phyloP scores from a whole-genome alignment of 2,329 filamentous ascomycete species.

The Fusarium sambucinum region DNA sequence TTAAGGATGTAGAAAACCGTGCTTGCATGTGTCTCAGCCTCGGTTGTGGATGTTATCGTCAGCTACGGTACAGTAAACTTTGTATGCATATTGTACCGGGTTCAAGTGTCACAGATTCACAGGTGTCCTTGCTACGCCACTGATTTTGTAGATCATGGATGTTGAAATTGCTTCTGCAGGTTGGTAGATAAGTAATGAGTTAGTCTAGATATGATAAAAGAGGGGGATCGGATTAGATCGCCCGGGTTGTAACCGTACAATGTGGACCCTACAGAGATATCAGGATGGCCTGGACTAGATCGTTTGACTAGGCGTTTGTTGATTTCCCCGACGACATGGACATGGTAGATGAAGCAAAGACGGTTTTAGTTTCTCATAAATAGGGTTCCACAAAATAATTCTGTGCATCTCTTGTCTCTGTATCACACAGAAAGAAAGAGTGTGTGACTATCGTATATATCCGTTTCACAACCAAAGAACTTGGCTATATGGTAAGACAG shows the following conservation, averaged over 20 bases:
- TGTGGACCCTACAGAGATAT: not conserved
- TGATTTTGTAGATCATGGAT: constrained; percentile 18
- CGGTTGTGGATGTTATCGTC: not conserved
- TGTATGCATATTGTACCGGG: not conserved
- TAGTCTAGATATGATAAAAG: not conserved
- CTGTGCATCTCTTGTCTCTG: constrained; percentile 7
- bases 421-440: not conserved
- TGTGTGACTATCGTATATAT: not conserved
- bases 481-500: constrained; percentile 6
- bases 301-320: not conserved
- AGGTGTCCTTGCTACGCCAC: constrained; percentile 16
- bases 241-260: not conserved
- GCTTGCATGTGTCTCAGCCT: not conserved
- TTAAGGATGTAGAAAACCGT: not conserved
- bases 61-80: not conserved
- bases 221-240: constrained; percentile 16
- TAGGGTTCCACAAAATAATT: constrained; percentile 15
- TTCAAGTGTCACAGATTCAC: constrained; percentile 9
- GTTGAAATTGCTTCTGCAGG: constrained; percentile 8
- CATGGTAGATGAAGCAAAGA: not conserved
- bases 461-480: not conserved
- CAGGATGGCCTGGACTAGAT: constrained; percentile 7
- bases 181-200: not conserved
- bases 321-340: constrained; percentile 28
- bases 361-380: not conserved